phyloP scores from a whole-genome alignment of 2,329 filamentous ascomycete genomes.

The Coccinonectria pachysandricola region DNA sequence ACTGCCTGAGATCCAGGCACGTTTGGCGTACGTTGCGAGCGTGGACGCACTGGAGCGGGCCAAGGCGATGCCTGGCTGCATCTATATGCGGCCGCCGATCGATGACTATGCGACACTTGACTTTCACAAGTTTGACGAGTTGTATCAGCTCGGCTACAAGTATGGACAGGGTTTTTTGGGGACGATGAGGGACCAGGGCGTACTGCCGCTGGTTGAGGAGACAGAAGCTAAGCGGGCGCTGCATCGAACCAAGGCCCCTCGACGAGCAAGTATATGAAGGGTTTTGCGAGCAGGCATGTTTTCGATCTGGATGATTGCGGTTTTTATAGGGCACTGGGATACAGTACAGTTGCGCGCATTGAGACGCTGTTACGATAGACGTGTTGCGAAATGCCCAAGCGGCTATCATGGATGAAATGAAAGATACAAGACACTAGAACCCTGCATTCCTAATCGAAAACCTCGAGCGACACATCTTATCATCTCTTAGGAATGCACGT shows the following conservation, averaged over 20 bases:
- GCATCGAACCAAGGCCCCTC: constrained; percentile 67
- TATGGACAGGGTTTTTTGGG: constrained; percentile 76
- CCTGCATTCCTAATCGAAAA: too few species aligned
- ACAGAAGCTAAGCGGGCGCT: constrained; percentile 68
- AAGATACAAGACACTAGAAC: too few species aligned
- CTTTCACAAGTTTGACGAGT: constrained; percentile 96
- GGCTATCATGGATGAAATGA: too few species aligned
- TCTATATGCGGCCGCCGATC: constrained; percentile 94
- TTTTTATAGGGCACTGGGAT: too few species aligned
- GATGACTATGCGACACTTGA: constrained; percentile 90
- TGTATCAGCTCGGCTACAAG: constrained; percentile 78
- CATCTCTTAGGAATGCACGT: too few species aligned
- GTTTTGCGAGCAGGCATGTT: constrained; percentile 1
- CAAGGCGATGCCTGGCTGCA: constrained; percentile 79
- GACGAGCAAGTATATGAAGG: constrained; percentile 57
- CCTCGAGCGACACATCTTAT: too few species aligned
- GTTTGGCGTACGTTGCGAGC: constrained; percentile 87
- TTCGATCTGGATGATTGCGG: not conserved
- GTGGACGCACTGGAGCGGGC: constrained; percentile 91
- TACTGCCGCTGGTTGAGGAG: constrained; percentile 59
- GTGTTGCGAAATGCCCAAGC: too few species aligned
- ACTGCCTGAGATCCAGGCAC: constrained; percentile 87
- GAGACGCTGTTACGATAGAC: too few species aligned
- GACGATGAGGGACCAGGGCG: constrained; percentile 66
- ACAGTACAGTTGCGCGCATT: too few species aligned